phyloP scores from a whole-genome alignment of 768 basidiomycete genomes.

The Candolleomyces efflorescens region DNA sequence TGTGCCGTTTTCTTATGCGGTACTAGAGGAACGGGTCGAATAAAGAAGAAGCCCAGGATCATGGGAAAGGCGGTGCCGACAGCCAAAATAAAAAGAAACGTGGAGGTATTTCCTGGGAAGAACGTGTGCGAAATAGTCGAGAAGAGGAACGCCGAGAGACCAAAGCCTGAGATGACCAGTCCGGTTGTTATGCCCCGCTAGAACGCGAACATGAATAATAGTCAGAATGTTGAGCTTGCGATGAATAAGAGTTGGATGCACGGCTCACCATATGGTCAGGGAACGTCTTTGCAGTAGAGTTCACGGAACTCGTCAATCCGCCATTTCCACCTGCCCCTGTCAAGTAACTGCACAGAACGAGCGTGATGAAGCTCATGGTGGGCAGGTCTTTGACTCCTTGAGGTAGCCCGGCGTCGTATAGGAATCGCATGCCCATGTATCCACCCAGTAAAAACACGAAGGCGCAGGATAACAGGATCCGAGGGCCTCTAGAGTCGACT shows the following conservation, averaged over 20 bases:
- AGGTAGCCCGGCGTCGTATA: constrained; percentile 56
- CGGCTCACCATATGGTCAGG: constrained; percentile 59
- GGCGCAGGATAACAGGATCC: constrained; percentile 56
- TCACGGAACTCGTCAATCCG: constrained; percentile 66
- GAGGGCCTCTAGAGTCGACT: constrained; percentile 71
- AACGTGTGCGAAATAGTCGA: constrained; percentile 66
- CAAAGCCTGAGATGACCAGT: constrained; percentile 81
- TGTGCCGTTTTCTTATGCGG: constrained; percentile 22
- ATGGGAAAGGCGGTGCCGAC: constrained; percentile 78
- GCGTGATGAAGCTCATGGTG: constrained; percentile 37
- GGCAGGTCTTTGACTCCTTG: constrained; percentile 31
- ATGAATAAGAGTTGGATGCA: neutral
- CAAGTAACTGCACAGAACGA: constrained; percentile 62
- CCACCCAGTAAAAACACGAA: constrained; percentile 62
- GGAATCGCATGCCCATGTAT: constrained; percentile 68
- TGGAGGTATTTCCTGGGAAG: constrained; percentile 75
- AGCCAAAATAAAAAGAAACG: constrained; percentile 71
- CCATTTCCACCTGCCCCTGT: constrained; percentile 78
- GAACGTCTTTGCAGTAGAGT: constrained; percentile 81
- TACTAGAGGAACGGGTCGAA: constrained; percentile 65
- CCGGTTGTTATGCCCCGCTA: constrained; percentile 76
- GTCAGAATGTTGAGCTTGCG: neutral
- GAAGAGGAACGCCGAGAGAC: constrained; percentile 89
- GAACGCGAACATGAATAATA: constrained; percentile 1
- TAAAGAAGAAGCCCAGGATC: constrained; percentile 69